Evolutionary conservation across 2,329 filamentous ascomycete genomes (phyloP), one percentile per base, ranked within the genome.

Genomic region (Gaeumannomyces sp.): DNA sequence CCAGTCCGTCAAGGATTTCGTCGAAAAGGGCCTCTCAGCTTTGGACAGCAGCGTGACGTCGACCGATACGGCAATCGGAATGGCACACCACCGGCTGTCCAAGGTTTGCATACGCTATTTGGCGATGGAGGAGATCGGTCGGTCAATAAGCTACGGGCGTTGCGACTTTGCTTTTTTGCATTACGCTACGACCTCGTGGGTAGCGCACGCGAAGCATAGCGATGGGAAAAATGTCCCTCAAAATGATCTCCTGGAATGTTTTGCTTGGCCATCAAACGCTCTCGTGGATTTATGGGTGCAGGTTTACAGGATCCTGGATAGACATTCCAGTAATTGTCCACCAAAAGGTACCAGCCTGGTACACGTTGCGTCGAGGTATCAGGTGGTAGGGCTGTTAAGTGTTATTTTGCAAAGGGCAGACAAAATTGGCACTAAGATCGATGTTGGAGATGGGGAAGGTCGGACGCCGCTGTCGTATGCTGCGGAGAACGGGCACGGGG

Each of bases 1-100:
- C 38, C 71, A 75, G 63, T 71, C 74, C 4, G 72, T 73, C 56
- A 73, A 73, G 53, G 74, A 76, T 63, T 73, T 76, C 53, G 10
- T 73, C 29, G 60, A 69, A 4, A 69, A 67, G 13, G 72, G 72
- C 19, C 59, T 60, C 2, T 31, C 59, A 13, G 27, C 11, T 31
- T n/a, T 29, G 27, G 27, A 60, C 56, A 27, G 56, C 56, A 25
- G n/a, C 27, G 8, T 16, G 19, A 2, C 19, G 11, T 57, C 19
- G 19, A 57, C 53, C 53, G 53, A 57, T n/a, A 11, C 11, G 25
- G 28, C 29, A 29, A 29, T 22, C 28, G 58, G 58, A 31, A 29
- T 59, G 58, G 58, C 58, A 31, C 28, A 59, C 28, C n/a, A 29
- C n/a, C 25, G 25, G 58, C 25, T 59, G 58, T 59, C 58, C 27